These are phyloP conservation scores for Tulasnella sp. DNA, from an alignment of 768 basidiomycete genomes.

Conservation along the genomic window DNA sequence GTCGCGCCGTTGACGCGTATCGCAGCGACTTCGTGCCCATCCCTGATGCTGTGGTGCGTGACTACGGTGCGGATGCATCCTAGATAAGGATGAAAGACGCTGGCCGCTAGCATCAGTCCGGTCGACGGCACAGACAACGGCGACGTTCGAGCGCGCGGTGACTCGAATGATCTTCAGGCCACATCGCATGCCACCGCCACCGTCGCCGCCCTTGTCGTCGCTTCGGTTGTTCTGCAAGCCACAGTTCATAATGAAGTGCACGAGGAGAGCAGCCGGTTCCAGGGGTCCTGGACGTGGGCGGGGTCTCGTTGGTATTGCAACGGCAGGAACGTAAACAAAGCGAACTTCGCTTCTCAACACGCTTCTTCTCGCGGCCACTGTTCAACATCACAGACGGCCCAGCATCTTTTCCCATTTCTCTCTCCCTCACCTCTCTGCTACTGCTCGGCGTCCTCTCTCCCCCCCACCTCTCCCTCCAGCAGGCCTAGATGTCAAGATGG, in stretches of 20 bases:
- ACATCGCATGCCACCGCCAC: neutral
- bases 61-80: neutral
- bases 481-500: slow-evolving; percentile 4
- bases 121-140: neutral
- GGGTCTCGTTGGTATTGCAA: slow-evolving; percentile 2
- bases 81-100: no score
- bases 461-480: neutral
- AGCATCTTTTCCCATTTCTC: neutral
- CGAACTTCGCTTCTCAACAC: neutral
- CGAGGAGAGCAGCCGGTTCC: neutral
- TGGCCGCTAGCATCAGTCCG: neutral
- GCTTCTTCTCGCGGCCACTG: slow-evolving; percentile 9
- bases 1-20: neutral
- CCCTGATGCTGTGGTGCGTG: neutral
- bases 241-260: slow-evolving; percentile 9
- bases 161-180: neutral
- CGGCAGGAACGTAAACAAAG: slow-evolving; percentile 15
- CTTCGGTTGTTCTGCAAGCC: neutral
- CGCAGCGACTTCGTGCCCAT: neutral
- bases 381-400: neutral
- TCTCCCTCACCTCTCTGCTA: neutral
- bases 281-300: neutral
- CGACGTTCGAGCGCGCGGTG: neutral
- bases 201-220: neutral
- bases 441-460: neutral